Conservation (phyloP, 202 grass and related monocot species). For the Setaria italica region DNA sequence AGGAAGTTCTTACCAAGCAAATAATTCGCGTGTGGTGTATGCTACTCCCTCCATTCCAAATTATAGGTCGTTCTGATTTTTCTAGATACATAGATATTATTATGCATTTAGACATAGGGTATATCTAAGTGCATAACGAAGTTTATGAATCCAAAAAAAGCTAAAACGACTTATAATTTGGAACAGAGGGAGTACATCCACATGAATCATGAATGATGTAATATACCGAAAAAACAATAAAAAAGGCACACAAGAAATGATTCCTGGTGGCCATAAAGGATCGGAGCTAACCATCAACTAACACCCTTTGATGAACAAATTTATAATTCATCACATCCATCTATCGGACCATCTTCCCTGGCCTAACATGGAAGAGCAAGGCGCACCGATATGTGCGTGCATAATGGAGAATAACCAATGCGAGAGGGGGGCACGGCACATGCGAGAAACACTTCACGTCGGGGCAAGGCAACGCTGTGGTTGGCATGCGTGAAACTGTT, state of each 20-base stretch:
- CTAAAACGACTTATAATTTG: too few species aligned
- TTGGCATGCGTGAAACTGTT: conserved; percentile 24
- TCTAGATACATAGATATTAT: too few species aligned
- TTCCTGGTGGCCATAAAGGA: conserved; percentile 32
- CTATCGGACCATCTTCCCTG: background rate
- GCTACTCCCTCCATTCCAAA: too few species aligned
- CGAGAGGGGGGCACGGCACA: conserved; percentile 46
- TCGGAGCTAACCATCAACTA: background rate
- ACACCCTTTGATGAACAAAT: conserved; percentile 32
- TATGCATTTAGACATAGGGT: too few species aligned
- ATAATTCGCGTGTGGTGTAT: background rate
- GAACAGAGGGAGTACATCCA: background rate
- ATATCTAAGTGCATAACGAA: too few species aligned
- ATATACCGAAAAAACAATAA: background rate
- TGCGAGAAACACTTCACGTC: conserved; percentile 30
- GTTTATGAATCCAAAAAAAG: too few species aligned
- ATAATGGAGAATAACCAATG: conserved; percentile 42
- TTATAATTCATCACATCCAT: conserved; percentile 37
- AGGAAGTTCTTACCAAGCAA: background rate
- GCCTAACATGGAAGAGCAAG: conserved; percentile 41
- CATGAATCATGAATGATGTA: background rate
- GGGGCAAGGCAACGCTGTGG: conserved; percentile 34
- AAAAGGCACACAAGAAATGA: background rate
- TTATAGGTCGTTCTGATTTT: too few species aligned
- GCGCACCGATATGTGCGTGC: conserved; percentile 9